Base-by-base conservation (phyloP, 495 filamentous ascomycete genomes). In the Neurospora sublineolata region DNA sequence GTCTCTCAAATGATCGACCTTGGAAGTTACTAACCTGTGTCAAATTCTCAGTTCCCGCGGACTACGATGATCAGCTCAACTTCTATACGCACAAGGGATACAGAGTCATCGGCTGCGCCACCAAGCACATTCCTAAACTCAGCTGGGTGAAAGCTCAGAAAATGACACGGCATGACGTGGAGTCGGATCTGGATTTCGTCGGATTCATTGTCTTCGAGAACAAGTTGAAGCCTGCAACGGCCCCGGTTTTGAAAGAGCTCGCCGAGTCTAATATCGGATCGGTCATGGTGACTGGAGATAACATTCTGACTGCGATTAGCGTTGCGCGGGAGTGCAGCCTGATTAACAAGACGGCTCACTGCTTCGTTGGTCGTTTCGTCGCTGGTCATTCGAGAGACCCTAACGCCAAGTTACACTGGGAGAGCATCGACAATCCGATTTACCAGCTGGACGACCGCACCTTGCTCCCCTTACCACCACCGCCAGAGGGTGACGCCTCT, bases 151-250 rank as follows among this genome's bases (percentile, higher is more conserved):
- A 94, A 79, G 90, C 93, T 14, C 93, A 97, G 77, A 97, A 95
- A 81, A 93, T 98, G 89, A 92, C 89, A 70, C 91, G 96, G 14
- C 80, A 86, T 14, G 91, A 97, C 52, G 94, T 92, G 20, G 96
- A 99, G 79, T 89, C 86, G 3, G 84, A 89, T 72, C 85, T 99
- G 4, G 87, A 92, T 20, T 97, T 99, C 74, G 82, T 94, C 58
- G 96, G 95, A 20, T 98, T 99, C 79, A 98, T 98, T 75, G 90
- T 99, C 39, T 99, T 99, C 77, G 94, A 99, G 80, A 99, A 99
- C 77, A 99, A 98, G 82, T 80, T 99, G 73, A 99, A 99, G 80
- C 88, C 90, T 23, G 91, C 86, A 40, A 97, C 94, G 6, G 83
- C 90, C 4, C 83, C 83, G 3, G 90, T 96, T 37, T 89, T 99